Percentiles rank a stretch among this genome's conserved stretches.
Evolutionary conservation across 2,329 filamentous ascomycete genomes (phyloP).

Genomic region (Metarhizium album): DNA sequence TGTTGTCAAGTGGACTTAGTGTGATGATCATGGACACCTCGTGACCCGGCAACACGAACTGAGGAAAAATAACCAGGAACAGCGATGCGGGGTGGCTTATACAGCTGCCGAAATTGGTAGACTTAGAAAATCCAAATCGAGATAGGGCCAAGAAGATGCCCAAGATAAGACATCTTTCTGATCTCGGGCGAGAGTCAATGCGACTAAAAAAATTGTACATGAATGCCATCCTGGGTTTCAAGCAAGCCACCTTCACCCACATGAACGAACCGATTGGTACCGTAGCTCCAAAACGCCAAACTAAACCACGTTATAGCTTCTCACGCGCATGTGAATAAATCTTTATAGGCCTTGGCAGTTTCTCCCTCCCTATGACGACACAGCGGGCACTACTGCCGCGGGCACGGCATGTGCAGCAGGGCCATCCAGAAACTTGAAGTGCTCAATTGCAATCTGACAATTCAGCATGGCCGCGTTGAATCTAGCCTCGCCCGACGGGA

Average conservation of each 20-base stretch:
- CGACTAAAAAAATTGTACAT: neutral
- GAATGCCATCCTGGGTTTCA: neutral
- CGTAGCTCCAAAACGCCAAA: conserved; percentile 4
- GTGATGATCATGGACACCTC: neutral
- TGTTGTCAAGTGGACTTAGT: conserved; percentile 47
- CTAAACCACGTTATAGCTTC: neutral
- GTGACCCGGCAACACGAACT: neutral
- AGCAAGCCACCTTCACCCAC: neutral
- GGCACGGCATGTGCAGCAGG: conserved; percentile 16
- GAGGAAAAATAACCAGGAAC: neutral
- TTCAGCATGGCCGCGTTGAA: conserved; percentile 90
- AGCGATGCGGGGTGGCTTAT: neutral
- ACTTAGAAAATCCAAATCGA: neutral
- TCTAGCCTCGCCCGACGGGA: conserved; percentile 81
- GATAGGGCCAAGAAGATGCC: neutral
- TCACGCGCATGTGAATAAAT: neutral
- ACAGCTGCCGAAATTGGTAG: neutral
- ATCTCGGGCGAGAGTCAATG: neutral
- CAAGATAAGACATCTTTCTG: neutral
- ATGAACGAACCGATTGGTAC: conserved; percentile 3
- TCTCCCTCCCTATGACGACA: neutral
- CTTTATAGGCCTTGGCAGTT: neutral
- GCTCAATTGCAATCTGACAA: conserved; percentile 73
- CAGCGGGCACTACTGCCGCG: conserved; percentile 15
- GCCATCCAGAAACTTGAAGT: conserved; percentile 61